These are phyloP conservation scores for Helotiales sp. DNA, from an alignment of 2,329 filamentous ascomycete species.

Conservation along the genomic window DNA sequence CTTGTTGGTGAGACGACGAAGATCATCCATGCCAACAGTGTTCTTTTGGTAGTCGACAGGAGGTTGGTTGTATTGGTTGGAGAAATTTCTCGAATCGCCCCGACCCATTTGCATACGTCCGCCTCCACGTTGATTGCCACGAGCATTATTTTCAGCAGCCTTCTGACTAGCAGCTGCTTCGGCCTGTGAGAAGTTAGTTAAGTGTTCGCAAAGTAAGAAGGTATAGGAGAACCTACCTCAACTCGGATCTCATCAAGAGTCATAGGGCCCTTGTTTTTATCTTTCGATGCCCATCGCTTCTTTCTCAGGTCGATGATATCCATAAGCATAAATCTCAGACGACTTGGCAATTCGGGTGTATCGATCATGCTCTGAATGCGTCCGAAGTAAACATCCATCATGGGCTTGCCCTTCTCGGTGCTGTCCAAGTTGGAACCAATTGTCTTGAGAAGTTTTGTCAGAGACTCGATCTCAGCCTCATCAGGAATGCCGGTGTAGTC, in stretches of 20 bases:
- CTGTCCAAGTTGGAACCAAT: constrained; percentile 87
- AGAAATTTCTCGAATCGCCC: constrained; percentile 86
- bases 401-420: constrained; percentile 78
- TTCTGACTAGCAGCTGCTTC: constrained; percentile 81
- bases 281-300: constrained; percentile 82
- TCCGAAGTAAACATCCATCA: constrained; percentile 94
- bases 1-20: constrained; percentile 78
- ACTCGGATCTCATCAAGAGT: constrained; percentile 91
- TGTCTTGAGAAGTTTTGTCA: constrained; percentile 89
- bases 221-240: constrained; percentile 57
- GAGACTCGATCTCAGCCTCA: constrained; percentile 93
- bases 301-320: constrained; percentile 86
- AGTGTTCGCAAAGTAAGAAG: not conserved
- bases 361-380: constrained; percentile 85
- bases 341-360: constrained; percentile 79
- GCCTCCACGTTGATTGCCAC: constrained; percentile 68
- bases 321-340: constrained; percentile 95
- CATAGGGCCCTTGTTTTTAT: constrained; percentile 92
- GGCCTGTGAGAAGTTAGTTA: constrained; percentile 49
- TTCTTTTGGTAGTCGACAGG: constrained; percentile 75
- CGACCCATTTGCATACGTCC: constrained; percentile 77
- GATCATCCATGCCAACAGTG: constrained; percentile 88
- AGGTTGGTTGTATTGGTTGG: constrained; percentile 71
- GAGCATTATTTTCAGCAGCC: constrained; percentile 70
- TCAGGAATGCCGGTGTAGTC: constrained; percentile 94